phyloP scores from a whole-genome alignment of 2,329 filamentous ascomycete genomes.

The Xylariaceae sp. region DNA sequence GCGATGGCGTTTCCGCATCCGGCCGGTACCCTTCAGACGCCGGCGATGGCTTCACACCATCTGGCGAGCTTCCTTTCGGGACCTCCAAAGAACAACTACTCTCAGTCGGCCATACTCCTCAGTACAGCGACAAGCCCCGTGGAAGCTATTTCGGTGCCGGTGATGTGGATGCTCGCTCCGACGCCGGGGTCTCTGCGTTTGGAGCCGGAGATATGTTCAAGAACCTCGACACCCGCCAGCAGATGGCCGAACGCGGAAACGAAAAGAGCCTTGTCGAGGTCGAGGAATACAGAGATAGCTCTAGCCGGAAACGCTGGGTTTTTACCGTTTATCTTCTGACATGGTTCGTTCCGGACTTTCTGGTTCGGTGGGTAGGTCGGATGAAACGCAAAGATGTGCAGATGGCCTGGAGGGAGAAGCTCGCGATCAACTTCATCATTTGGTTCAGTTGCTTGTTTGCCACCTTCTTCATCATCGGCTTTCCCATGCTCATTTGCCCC shows the following conservation, averaged over 20 bases:
- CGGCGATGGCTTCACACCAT: conserved; percentile 49
- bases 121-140: conserved; percentile 66
- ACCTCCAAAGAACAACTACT: conserved; percentile 54
- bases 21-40: conserved; percentile 53
- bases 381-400: conserved; percentile 92
- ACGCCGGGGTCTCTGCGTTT: conserved; percentile 85
- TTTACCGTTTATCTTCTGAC: conserved; percentile 77
- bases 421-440: conserved; percentile 96
- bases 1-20: conserved; percentile 50
- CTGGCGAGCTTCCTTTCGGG: conserved; percentile 49
- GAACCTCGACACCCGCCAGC: conserved; percentile 85
- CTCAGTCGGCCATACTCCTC: conserved; percentile 46
- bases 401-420: conserved; percentile 90
- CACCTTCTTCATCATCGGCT: conserved; percentile 83
- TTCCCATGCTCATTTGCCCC: conserved; percentile 84
- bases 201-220: conserved; percentile 96
- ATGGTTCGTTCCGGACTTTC: conserved; percentile 79
- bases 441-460: conserved; percentile 76
- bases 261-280: conserved; percentile 86
- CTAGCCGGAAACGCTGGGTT: conserved; percentile 85
- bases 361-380: conserved; percentile 66
- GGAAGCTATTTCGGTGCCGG: conserved; percentile 73
- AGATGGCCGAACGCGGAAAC: conserved; percentile 92
- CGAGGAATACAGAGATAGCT: conserved; percentile 70
- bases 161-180: conserved; percentile 78